These are phyloP conservation scores for Schizophyllum amplum DNA, from an alignment of 1,284 basidiomycete genomes.

Conservation along the genomic window DNA sequence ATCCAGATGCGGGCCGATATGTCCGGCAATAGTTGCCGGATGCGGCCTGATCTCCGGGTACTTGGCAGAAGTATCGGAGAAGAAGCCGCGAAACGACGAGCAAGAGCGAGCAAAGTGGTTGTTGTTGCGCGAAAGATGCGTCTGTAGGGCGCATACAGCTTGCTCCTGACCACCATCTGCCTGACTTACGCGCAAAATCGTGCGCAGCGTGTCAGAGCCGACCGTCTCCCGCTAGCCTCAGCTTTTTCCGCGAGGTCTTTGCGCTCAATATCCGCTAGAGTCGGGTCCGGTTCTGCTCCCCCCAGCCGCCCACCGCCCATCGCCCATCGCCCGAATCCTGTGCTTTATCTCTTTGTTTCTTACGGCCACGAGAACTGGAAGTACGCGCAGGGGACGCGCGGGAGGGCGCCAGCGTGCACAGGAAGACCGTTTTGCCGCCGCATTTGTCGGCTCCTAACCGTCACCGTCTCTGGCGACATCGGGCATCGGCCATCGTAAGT, in stretches of 20 bases:
- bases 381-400: background rate
- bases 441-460: background rate
- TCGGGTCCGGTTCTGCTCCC: background rate
- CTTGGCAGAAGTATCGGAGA: background rate
- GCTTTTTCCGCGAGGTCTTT: too few species aligned
- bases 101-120: too few species aligned
- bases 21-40: background rate
- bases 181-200: background rate
- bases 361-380: background rate
- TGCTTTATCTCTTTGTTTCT: background rate
- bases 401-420: background rate
- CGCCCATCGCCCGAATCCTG: background rate
- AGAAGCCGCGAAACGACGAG: background rate
- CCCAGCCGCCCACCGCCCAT: background rate
- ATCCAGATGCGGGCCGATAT: background rate
- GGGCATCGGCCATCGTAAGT: background rate
- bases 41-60: background rate
- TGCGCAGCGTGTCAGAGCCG: background rate
- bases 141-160: background rate
- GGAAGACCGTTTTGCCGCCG: background rate
- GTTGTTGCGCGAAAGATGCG: too few species aligned
- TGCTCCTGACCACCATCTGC: background rate
- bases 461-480: background rate
- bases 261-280: background rate
- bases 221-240: background rate